Conservation (phyloP, 805 yeast genomes). For the Candida koratica region DNA sequence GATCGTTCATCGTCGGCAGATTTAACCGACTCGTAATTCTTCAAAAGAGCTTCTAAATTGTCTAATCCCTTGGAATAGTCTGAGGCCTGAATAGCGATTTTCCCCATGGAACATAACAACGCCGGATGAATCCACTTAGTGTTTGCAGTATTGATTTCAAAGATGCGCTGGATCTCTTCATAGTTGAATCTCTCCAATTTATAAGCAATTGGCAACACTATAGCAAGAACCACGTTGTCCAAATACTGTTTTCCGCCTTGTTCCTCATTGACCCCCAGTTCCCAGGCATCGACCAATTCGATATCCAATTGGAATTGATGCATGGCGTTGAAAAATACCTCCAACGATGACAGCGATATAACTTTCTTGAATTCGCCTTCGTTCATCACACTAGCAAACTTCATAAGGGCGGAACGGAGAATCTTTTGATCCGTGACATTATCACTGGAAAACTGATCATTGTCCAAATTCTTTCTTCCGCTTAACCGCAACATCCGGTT, state of each 20-base stretch:
- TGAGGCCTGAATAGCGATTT: slow-evolving; percentile 63
- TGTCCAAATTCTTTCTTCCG: slow-evolving; percentile 34
- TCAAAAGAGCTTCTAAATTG: slow-evolving; percentile 57
- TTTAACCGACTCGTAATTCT: slow-evolving; percentile 37
- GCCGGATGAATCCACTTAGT: slow-evolving; percentile 37
- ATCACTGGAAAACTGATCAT: slow-evolving; percentile 27
- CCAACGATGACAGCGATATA: slow-evolving; percentile 22
- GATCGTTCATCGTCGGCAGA: slow-evolving; percentile 1
- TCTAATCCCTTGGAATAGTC: slow-evolving; percentile 64
- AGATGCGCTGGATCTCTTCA: slow-evolving; percentile 57
- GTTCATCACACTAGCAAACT: slow-evolving; percentile 27
- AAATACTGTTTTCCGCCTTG: slow-evolving; percentile 45
- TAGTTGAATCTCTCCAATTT: slow-evolving; percentile 57
- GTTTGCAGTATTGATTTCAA: slow-evolving; percentile 38
- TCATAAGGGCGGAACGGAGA: slow-evolving; percentile 31
- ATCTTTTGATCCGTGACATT: slow-evolving; percentile 27
- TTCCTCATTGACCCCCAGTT: slow-evolving; percentile 49
- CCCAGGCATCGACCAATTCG: slow-evolving; percentile 72
- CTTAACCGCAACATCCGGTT: slow-evolving; percentile 32
- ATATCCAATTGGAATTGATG: slow-evolving; percentile 53
- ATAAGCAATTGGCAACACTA: slow-evolving; percentile 62
- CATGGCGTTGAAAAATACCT: slow-evolving; percentile 31
- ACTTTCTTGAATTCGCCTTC: slow-evolving; percentile 27
- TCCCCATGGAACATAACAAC: slow-evolving; percentile 67
- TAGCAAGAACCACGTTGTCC: slow-evolving; percentile 63